These are phyloP conservation scores for Barnettozyma sp. DNA, from an alignment of 805 yeast species.

Conservation along the genomic window DNA sequence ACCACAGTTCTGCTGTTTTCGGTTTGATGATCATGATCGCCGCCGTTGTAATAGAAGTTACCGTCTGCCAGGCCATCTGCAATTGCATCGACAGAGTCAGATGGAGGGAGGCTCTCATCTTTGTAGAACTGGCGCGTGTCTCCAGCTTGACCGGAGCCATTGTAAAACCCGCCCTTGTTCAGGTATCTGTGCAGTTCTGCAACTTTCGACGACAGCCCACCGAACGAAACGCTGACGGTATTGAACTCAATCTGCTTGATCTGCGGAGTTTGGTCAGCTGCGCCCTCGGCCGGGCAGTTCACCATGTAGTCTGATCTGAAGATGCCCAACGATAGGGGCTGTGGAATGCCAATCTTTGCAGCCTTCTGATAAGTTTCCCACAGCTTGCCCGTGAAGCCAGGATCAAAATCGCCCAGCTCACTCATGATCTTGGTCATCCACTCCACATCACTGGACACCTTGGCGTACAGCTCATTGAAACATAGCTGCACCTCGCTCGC, in stretches of 20 bases:
- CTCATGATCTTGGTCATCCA: slow-evolving; percentile 59
- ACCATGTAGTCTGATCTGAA: slow-evolving; percentile 89
- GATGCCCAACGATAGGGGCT: slow-evolving; percentile 69
- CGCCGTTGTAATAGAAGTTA: slow-evolving; percentile 45
- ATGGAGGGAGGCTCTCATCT: slow-evolving; percentile 50
- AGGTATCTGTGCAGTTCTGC: slow-evolving; percentile 67
- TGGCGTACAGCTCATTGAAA: slow-evolving; percentile 71
- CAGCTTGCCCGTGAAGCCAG: slow-evolving; percentile 76
- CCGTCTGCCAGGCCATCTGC: slow-evolving; percentile 69
- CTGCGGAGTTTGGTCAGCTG: slow-evolving; percentile 34
- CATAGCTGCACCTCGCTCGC: slow-evolving; percentile 59
- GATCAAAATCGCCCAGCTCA: slow-evolving; percentile 52
- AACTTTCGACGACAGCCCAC: slow-evolving; percentile 78
- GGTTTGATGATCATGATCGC: slow-evolving; percentile 3
- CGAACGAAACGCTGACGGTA: slow-evolving; percentile 93
- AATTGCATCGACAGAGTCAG: slow-evolving; percentile 54
- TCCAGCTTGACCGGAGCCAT: slow-evolving; percentile 28
- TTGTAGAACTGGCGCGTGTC: slow-evolving; percentile 41
- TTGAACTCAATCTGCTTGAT: slow-evolving; percentile 96
- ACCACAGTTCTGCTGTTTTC: slow-evolving; percentile 41
- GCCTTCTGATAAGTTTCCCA: slow-evolving; percentile 54
- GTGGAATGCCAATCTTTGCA: slow-evolving; percentile 42
- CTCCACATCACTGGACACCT: slow-evolving; percentile 46
- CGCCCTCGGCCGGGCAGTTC: no score
- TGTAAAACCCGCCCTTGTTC: slow-evolving; percentile 53